A percentile compares a stretch with the other conserved stretches of the same genome.
Conservation (phyloP, 768 basidiomycete genomes). For the Hypholoma fasciculare region DNA sequence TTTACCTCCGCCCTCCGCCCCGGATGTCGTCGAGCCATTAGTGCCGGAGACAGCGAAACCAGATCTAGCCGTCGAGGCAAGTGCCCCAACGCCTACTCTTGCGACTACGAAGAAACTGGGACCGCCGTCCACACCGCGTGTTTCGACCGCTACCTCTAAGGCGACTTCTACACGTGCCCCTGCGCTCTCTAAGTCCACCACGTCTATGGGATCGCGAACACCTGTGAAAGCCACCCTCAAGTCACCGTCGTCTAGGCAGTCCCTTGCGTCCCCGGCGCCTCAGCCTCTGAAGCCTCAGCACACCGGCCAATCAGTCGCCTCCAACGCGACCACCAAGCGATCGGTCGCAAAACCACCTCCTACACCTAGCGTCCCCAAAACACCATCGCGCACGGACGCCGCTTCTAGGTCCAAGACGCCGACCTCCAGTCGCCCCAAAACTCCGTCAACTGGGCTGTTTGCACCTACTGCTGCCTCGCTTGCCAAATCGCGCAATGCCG, state of each 20-base stretch:
- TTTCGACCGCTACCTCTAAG: constrained; percentile 23
- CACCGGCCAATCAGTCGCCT: constrained; percentile 30
- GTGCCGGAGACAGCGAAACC: constrained; percentile 3
- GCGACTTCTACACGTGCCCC: constrained; percentile 12
- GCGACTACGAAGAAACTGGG: constrained; percentile 12
- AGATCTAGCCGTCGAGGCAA: constrained; percentile 1
- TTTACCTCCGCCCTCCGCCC: constrained; percentile 14
- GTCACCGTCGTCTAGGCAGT: constrained; percentile 20
- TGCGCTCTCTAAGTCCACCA: constrained; percentile 13
- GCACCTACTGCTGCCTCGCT: constrained; percentile 85
- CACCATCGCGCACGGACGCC: constrained; percentile 31
- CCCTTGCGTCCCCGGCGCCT: constrained; percentile 19
- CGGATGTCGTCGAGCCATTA: constrained; percentile 17
- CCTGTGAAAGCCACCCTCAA: constrained; percentile 27
- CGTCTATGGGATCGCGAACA: constrained; percentile 22
- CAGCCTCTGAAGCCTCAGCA: constrained; percentile 34
- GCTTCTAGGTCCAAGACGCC: constrained; percentile 25
- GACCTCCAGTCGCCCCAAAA: constrained; percentile 50
- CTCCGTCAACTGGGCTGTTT: constrained; percentile 66
- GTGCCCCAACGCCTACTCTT: constrained; percentile 16
- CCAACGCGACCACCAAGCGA: constrained; percentile 21
- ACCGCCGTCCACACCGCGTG: constrained; percentile 13
- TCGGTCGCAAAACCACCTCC: constrained; percentile 19
- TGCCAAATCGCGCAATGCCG: constrained; percentile 62
- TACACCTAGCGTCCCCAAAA: constrained; percentile 9